Conservation (phyloP, 2,329 filamentous ascomycete species). For the Trichoderma koningii region DNA sequence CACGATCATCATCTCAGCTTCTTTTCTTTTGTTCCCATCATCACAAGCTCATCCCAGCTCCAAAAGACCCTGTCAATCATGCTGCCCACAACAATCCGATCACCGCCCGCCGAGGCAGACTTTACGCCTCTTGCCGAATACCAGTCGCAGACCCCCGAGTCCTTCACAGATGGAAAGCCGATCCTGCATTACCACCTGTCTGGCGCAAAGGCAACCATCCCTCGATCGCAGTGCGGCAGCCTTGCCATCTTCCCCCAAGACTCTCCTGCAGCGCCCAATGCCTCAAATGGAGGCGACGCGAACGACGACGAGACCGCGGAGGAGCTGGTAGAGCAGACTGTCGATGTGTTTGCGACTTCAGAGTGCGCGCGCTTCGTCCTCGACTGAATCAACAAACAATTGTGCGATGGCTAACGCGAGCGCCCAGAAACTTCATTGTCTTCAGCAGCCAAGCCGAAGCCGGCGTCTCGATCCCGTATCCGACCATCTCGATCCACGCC, state of each 20-base stretch:
- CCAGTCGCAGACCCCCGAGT: constrained; percentile 69
- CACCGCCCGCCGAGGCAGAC: constrained; percentile 57
- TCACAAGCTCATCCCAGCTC: background rate
- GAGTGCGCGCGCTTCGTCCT: constrained; percentile 48
- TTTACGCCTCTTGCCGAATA: constrained; percentile 69
- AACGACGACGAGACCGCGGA: constrained; percentile 35
- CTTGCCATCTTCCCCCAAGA: constrained; percentile 57
- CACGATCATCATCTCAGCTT: constrained; percentile 19
- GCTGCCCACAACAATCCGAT: constrained; percentile 58
- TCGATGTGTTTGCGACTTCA: constrained; percentile 62
- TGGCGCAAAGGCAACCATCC: constrained; percentile 59
- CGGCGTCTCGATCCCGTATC: constrained; percentile 73
- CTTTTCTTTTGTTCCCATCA: constrained; percentile 7
- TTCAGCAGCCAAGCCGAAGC: constrained; percentile 60
- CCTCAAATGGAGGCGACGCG: constrained; percentile 40
- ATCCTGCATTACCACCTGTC: constrained; percentile 66
- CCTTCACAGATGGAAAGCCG: constrained; percentile 71
- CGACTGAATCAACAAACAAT: background rate
- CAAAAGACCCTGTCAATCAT: constrained; percentile 30
- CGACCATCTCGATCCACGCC: constrained; percentile 73
- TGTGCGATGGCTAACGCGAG: background rate
- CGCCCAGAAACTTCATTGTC: constrained; percentile 54
- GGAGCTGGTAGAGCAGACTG: constrained; percentile 47
- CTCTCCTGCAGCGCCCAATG: constrained; percentile 36
- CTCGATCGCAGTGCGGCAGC: constrained; percentile 54